These are phyloP conservation scores for Panus rudis DNA, from an alignment of 768 basidiomycete genomes.

Conservation along the genomic window DNA sequence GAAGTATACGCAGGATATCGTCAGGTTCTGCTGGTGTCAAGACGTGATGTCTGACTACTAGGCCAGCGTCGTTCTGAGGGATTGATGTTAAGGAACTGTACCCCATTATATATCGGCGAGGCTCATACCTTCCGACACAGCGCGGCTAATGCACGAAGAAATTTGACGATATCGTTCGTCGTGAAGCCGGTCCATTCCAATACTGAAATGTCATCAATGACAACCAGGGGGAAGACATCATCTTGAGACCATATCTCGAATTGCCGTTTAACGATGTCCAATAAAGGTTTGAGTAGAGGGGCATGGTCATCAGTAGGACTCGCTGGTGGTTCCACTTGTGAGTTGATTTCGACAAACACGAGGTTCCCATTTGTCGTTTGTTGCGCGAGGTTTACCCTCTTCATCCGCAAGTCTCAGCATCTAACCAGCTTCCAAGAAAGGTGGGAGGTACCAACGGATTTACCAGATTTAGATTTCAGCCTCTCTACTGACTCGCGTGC, in stretches of 20 bases:
- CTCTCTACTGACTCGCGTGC: conserved; percentile 47
- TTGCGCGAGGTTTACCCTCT: conserved; percentile 30
- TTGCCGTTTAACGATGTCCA: conserved; percentile 1
- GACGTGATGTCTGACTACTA: conserved; percentile 62
- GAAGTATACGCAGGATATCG: conserved; percentile 48
- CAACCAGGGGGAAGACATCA: conserved; percentile 34
- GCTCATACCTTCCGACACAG: conserved; percentile 46
- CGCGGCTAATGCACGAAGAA: conserved; percentile 52
- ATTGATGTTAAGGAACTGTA: background rate
- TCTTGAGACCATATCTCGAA: conserved; percentile 7
- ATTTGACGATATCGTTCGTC: conserved; percentile 42
- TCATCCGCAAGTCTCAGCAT: background rate
- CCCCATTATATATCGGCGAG: background rate
- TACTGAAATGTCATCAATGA: conserved; percentile 64
- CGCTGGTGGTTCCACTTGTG: too few species aligned
- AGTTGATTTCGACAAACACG: conserved; percentile 46
- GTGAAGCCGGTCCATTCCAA: conserved; percentile 69
- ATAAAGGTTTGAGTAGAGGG: conserved; percentile 15
- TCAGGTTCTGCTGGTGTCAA: conserved; percentile 48
- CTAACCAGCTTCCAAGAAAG: background rate
- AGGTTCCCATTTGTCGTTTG: conserved; percentile 32
- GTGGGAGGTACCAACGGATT: conserved; percentile 41
- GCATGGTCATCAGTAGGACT: conserved; percentile 15
- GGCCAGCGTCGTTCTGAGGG: conserved; percentile 40
- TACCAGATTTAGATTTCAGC: conserved; percentile 59